phyloP scores from a whole-genome alignment of 2,329 filamentous ascomycete species.

The Ophiocordyceps camponoti-rufipedis region DNA sequence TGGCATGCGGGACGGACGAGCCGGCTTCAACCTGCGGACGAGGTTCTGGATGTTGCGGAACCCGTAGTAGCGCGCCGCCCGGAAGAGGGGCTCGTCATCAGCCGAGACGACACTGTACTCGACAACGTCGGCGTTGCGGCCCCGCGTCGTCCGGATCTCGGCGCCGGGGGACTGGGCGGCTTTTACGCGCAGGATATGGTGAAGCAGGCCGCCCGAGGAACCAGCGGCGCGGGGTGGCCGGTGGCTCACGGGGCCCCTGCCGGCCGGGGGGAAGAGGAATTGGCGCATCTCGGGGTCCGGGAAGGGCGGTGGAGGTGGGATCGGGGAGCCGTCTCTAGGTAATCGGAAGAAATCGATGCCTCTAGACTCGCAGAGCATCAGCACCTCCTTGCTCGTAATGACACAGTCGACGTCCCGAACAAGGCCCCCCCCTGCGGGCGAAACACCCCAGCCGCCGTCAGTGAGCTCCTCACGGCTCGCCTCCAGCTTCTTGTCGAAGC shows the following conservation, averaged over 20 bases:
- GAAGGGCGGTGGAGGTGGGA: conserved; percentile 33
- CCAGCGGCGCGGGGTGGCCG: conserved; percentile 41
- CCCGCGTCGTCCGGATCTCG: conserved; percentile 49
- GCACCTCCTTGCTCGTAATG: conserved; percentile 85
- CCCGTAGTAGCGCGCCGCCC: conserved; percentile 82
- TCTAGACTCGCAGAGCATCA: conserved; percentile 73
- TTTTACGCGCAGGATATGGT: conserved; percentile 65
- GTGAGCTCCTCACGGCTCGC: conserved; percentile 87
- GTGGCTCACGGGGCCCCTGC: conserved; percentile 9
- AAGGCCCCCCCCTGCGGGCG: conserved; percentile 26
- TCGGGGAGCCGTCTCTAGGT: conserved; percentile 35
- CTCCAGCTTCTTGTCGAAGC: conserved; percentile 97
- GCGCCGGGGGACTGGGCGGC: conserved; percentile 55
- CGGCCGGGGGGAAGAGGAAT: conserved; percentile 52
- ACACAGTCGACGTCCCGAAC: conserved; percentile 92
- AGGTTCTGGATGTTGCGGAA: conserved; percentile 98
- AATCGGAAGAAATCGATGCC: conserved; percentile 59
- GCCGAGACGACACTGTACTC: conserved; percentile 53
- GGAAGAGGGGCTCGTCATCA: conserved; percentile 44
- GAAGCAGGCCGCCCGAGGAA: conserved; percentile 74
- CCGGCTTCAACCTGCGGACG: conserved; percentile 77
- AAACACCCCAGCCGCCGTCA: conserved; percentile 50
- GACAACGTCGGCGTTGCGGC: conserved; percentile 78
- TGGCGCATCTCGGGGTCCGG: conserved; percentile 51
- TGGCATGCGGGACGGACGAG: conserved; percentile 59